These are phyloP conservation scores for Aspergillus diversus DNA, from an alignment of 495 filamentous ascomycete genomes.

Conservation along the genomic window DNA sequence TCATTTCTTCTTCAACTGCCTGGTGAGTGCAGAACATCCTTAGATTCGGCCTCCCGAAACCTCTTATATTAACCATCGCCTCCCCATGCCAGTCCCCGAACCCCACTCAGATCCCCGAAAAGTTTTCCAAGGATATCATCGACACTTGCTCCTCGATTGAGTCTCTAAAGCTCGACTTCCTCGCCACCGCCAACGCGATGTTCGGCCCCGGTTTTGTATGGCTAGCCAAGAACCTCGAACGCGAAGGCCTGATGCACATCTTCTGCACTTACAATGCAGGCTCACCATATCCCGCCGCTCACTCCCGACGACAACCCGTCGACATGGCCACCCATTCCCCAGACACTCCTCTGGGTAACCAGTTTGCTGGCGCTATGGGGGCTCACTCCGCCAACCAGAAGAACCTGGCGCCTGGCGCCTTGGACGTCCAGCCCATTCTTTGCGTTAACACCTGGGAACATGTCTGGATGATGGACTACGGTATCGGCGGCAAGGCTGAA, in stretches of 20 bases:
- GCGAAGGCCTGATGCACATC: conserved; percentile 65
- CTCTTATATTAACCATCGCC: conserved; percentile 1
- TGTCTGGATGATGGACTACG: conserved; percentile 85
- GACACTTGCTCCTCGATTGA: conserved; percentile 77
- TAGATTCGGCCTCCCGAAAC: background rate
- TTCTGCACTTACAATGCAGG: conserved; percentile 91
- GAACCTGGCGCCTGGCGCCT: conserved; percentile 66
- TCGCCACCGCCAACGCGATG: conserved; percentile 84
- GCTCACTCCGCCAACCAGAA: conserved; percentile 44
- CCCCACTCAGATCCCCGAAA: conserved; percentile 54
- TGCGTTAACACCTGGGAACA: conserved; percentile 98
- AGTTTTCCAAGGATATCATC: conserved; percentile 53
- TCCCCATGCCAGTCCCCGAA: conserved; percentile 44
- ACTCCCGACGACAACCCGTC: conserved; percentile 75
- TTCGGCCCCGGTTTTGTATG: conserved; percentile 98
- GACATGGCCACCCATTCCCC: conserved; percentile 75
- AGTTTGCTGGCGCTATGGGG: conserved; percentile 57
- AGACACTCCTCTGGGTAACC: conserved; percentile 41
- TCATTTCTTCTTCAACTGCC: conserved; percentile 85
- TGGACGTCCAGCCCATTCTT: conserved; percentile 72
- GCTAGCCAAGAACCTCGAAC: conserved; percentile 67
- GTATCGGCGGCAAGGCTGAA: conserved; percentile 73
- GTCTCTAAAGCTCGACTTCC: conserved; percentile 75
- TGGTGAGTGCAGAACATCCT: conserved; percentile 45
- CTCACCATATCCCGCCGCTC: conserved; percentile 80